Percentiles rank a stretch among this genome's conserved stretches.
Conservation (phyloP, 2,329 filamentous ascomycete species). For the Aspergillus puulaauensis region DNA sequence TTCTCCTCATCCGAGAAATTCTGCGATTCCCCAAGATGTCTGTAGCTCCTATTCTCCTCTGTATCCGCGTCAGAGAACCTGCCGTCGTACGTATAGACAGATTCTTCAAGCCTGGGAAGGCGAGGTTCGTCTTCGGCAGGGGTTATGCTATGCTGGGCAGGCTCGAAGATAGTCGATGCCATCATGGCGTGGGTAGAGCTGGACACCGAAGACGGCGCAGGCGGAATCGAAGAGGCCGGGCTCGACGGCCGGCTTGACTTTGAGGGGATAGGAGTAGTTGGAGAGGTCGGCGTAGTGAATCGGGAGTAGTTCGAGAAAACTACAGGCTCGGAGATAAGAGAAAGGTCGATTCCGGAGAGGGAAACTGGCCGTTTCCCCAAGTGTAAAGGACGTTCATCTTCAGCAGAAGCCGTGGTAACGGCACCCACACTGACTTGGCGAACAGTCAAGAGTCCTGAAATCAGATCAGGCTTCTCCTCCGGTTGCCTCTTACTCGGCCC, state of each 20-base stretch:
- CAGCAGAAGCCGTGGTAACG: conserved; percentile 21
- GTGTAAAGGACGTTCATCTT: conserved; percentile 25
- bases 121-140: background rate
- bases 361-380: conserved; percentile 46
- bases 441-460: conserved; percentile 37
- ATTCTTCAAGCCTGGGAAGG: conserved; percentile 27
- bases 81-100: conserved; percentile 37
- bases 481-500: conserved; percentile 33
- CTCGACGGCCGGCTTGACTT: conserved; percentile 31
- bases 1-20: conserved; percentile 30
- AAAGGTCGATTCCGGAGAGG: conserved; percentile 45
- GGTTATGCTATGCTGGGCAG: conserved; percentile 15
- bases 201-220: conserved; percentile 23
- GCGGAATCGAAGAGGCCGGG: conserved; percentile 28
- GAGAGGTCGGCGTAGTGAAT: conserved; percentile 33
- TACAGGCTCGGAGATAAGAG: conserved; percentile 49
- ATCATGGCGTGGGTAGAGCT: conserved; percentile 33
- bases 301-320: conserved; percentile 49
- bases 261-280: conserved; percentile 34
- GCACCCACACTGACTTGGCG: conserved; percentile 35
- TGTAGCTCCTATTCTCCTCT: conserved; percentile 30
- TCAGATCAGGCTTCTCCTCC: conserved; percentile 36
- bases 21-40: conserved; percentile 26
- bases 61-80: conserved; percentile 45
- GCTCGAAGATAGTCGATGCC: conserved; percentile 40